Base-by-base conservation (phyloP, 495 filamentous ascomycete genomes). In the Chaetomium tenue region DNA sequence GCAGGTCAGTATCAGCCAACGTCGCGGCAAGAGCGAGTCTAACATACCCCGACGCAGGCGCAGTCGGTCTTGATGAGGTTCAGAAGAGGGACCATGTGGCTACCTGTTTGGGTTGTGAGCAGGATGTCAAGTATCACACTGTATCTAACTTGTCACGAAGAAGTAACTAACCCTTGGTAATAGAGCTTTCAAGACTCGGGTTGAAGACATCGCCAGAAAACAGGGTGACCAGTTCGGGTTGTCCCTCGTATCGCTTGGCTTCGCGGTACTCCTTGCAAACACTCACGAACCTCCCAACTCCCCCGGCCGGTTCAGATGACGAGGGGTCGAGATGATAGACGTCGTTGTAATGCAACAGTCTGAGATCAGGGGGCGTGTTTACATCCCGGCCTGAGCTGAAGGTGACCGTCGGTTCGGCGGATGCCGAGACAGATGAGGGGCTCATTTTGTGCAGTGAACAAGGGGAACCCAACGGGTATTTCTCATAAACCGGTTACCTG, bases 141-240 rank as follows among this genome's bases (percentile, higher is more conserved):
- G 5, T 37, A 1, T 37, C 9, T 22, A 1, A 23, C 6, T 6
- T 22, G 7, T 5, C 12, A 5, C 5, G 47, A 37, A 18, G 20
- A 20, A 18, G 30, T 25, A 0, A 28, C 60, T 55, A 75, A 75
- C 91, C 92, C 77, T 95, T 95, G 2, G 92, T 96, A 5, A 95
- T 84, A 9, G 88, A 88, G 65, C 87, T 91, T 74, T 97, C 92
- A 55, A 96, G 75, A 65, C 88, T 91, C 0, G 92, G 92, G 72
- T 97, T 96, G 77, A 92, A 97, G 4, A 88, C 91, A 83, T 97
- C 92, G 42, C 92, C 92, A 11, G 91, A 94, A 76, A 97, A 97
- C 66, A 96, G 81, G 8, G 90, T 93, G 11, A 95, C 73, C 13
- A 91, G 76, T 18, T 83, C 75, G 6, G 90, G 81, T 66, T 89